Conservation (phyloP, 305 asterid species). For the Fraxinus sp. region DNA sequence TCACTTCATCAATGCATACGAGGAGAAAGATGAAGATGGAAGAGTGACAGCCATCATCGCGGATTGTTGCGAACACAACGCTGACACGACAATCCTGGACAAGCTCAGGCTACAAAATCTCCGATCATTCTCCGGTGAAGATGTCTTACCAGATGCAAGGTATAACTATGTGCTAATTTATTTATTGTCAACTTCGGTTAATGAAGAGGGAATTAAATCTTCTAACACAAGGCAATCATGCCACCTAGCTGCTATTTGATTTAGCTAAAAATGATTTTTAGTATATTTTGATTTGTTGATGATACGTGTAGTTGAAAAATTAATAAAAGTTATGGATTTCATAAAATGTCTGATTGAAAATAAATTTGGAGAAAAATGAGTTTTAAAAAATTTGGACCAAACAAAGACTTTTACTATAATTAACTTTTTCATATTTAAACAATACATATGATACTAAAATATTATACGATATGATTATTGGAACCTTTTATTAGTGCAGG, state of each 20-base stretch:
- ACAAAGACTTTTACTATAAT: background rate
- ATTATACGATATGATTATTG: background rate
- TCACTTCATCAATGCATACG: slow-evolving; percentile 95
- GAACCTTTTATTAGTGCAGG: slow-evolving; percentile 8
- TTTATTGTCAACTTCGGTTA: background rate
- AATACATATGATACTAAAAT: background rate
- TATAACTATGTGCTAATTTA: slow-evolving; percentile 9
- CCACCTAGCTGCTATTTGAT: background rate
- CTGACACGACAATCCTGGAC: slow-evolving; percentile 74
- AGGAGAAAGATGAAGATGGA: slow-evolving; percentile 84
- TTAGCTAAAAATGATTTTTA: background rate
- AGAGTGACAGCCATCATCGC: slow-evolving; percentile 68
- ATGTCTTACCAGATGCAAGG: slow-evolving; percentile 86
- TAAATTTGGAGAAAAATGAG: background rate
- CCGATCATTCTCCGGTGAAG: slow-evolving; percentile 56
- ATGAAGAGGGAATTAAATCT: background rate
- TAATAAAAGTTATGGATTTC: background rate
- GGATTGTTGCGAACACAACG: slow-evolving; percentile 89
- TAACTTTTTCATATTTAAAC: background rate
- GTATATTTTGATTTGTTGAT: background rate
- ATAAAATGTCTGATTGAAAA: background rate
- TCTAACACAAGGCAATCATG: background rate
- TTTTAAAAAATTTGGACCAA: background rate
- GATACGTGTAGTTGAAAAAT: background rate
- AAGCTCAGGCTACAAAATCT: slow-evolving; percentile 69